A percentile compares a stretch with the other conserved stretches of the same genome.
These are phyloP conservation scores for Botryotinia narcissicola DNA, from an alignment of 2,329 filamentous ascomycete genomes.

Conservation along the genomic window DNA sequence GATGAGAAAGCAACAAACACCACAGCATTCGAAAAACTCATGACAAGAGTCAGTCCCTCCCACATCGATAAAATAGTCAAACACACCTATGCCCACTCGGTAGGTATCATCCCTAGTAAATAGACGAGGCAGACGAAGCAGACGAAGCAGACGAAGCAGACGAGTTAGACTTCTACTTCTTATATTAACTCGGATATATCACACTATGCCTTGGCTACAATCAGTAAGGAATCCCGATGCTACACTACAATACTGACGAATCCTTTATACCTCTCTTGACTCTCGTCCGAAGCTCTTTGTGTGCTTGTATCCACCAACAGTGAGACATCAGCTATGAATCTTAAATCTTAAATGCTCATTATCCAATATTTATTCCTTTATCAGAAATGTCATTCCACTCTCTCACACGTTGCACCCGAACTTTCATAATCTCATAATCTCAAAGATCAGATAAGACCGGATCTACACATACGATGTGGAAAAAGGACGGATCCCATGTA, in stretches of 20 bases:
- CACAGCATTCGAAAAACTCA: too few species aligned
- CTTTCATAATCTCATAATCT: neutral
- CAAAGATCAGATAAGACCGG: conserved; percentile 5
- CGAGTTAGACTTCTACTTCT: neutral
- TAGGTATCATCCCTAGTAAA: too few species aligned
- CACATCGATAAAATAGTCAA: too few species aligned
- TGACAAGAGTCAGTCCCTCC: too few species aligned
- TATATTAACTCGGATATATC: neutral
- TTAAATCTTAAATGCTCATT: neutral
- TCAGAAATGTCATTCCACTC: neutral
- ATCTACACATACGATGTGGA: neutral
- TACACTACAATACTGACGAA: neutral
- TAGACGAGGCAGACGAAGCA: too few species aligned
- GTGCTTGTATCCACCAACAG: neutral
- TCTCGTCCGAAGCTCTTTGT: neutral
- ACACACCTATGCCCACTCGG: too few species aligned
- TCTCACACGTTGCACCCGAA: neutral
- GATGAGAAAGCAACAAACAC: too few species aligned
- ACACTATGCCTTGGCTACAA: neutral
- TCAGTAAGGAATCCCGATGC: neutral
- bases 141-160: too few species aligned
- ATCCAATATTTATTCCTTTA: neutral
- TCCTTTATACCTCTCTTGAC: neutral
- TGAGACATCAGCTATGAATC: neutral
- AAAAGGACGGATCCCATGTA: neutral